These are phyloP conservation scores for Mycena galopus DNA, from an alignment of 768 basidiomycete genomes.

Conservation along the genomic window DNA sequence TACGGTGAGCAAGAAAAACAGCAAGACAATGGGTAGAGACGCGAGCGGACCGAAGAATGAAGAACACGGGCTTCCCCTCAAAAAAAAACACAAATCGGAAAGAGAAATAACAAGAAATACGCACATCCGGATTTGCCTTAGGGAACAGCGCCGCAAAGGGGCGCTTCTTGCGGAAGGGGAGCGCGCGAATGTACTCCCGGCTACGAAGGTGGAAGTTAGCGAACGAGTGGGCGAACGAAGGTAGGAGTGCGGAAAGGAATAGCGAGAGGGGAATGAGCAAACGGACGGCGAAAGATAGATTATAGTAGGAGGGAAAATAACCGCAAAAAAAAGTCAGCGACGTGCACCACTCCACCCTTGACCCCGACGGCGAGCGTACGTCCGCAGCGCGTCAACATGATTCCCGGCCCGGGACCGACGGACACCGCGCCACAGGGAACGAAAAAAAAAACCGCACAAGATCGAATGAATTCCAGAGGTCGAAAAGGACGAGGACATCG, in stretches of 20 bases:
- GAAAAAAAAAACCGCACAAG: no score
- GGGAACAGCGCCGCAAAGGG: constrained; percentile 80
- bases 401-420: no score
- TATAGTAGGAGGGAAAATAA: no score
- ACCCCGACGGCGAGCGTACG: no score
- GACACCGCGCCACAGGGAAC: no score
- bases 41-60: background rate
- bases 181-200: constrained; percentile 89
- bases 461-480: no score
- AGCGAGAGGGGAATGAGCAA: background rate
- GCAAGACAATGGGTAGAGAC: background rate
- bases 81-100: background rate
- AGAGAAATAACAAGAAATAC: constrained; percentile 43
- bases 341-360: no score
- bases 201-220: constrained; percentile 48
- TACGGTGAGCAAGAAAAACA: background rate
- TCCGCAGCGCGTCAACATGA: no score
- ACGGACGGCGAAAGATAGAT: background rate
- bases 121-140: constrained; percentile 76
- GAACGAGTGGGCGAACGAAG: background rate
- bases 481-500: no score
- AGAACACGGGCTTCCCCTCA: no score
- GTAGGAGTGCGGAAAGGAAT: background rate
- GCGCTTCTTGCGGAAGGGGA: constrained; percentile 88
- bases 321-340: no score